These are phyloP conservation scores for Verticillium albo-atrum DNA, from an alignment of 2,329 filamentous ascomycete species.

Conservation along the genomic window DNA sequence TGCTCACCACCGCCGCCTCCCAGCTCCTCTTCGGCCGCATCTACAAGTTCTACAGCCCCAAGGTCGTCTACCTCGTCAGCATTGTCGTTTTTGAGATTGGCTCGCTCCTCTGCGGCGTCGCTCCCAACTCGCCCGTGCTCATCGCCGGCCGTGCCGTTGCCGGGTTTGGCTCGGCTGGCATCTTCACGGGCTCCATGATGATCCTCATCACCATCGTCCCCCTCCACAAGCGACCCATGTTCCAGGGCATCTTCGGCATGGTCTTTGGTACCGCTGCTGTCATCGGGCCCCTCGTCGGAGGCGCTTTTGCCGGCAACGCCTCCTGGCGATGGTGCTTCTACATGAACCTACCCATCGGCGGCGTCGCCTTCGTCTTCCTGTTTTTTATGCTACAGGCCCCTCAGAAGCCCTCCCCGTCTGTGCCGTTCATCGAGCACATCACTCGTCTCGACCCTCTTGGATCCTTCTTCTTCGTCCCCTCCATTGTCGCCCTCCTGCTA, in stretches of 20 bases:
- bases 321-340: slow-evolving; percentile 57
- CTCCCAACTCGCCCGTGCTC: slow-evolving; percentile 47
- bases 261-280: slow-evolving; percentile 52
- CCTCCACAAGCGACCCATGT: slow-evolving; percentile 55
- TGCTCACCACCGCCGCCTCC: slow-evolving; percentile 54
- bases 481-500: slow-evolving; percentile 43
- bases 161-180: slow-evolving; percentile 51
- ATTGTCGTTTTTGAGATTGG: slow-evolving; percentile 51
- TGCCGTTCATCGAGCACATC: slow-evolving; percentile 5
- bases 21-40: slow-evolving; percentile 45
- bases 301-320: slow-evolving; percentile 42
- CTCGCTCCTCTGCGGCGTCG: slow-evolving; percentile 49
- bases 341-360: slow-evolving; percentile 54
- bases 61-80: slow-evolving; percentile 38
- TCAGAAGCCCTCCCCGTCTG: neutral
- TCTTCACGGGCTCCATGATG: slow-evolving; percentile 45
- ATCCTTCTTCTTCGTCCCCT: slow-evolving; percentile 24
- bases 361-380: slow-evolving; percentile 43
- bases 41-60: slow-evolving; percentile 46
- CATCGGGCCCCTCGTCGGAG: slow-evolving; percentile 48
- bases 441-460: slow-evolving; percentile 17
- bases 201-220: slow-evolving; percentile 56
- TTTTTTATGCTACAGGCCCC: slow-evolving; percentile 36
- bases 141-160: slow-evolving; percentile 54
- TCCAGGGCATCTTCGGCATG: slow-evolving; percentile 50